Evolutionary conservation across 2,329 filamentous ascomycete species (phyloP).

Genomic region (Taxawa tesnikishii): DNA sequence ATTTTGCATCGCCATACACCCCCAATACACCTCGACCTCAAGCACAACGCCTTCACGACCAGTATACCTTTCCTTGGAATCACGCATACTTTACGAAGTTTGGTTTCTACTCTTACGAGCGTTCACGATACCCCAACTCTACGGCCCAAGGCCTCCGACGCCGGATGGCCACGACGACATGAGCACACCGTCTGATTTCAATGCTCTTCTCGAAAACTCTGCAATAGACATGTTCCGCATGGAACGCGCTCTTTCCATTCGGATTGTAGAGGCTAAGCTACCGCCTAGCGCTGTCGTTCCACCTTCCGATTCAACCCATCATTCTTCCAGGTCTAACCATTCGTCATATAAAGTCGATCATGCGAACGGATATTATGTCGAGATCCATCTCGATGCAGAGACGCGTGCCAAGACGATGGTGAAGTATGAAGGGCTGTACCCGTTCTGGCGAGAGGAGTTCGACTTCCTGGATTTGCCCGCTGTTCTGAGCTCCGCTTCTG

Average conservation of each 20-base stretch:
- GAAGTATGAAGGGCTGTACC: slow-evolving; percentile 58
- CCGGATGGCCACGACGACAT: slow-evolving; percentile 26
- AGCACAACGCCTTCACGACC: slow-evolving; percentile 63
- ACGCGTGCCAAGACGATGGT: slow-evolving; percentile 63
- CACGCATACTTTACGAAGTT: slow-evolving; percentile 82
- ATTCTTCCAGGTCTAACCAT: slow-evolving; percentile 6
- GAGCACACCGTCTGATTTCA: slow-evolving; percentile 1
- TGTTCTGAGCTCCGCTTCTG: slow-evolving; percentile 53
- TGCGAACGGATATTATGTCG: slow-evolving; percentile 60
- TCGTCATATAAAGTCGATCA: slow-evolving; percentile 2
- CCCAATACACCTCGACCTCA: slow-evolving; percentile 70
- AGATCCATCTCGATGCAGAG: slow-evolving; percentile 69
- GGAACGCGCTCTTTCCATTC: slow-evolving; percentile 47
- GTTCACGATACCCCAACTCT: slow-evolving; percentile 85
- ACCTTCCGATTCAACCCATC: slow-evolving; percentile 3
- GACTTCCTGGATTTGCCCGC: slow-evolving; percentile 64
- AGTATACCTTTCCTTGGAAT: slow-evolving; percentile 79
- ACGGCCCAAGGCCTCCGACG: slow-evolving; percentile 50
- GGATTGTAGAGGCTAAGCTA: slow-evolving; percentile 46
- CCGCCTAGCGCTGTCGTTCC: not conserved
- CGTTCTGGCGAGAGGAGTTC: slow-evolving; percentile 74
- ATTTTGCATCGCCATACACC: slow-evolving; percentile 90
- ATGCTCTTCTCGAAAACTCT: slow-evolving; percentile 18
- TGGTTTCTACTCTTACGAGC: slow-evolving; percentile 90
- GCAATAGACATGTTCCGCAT: slow-evolving; percentile 53